Evolutionary conservation across 441 rosid genomes (phyloP), one percentile per base, ranked within the genome.

Genomic region (Raphanus hybrid): DNA sequence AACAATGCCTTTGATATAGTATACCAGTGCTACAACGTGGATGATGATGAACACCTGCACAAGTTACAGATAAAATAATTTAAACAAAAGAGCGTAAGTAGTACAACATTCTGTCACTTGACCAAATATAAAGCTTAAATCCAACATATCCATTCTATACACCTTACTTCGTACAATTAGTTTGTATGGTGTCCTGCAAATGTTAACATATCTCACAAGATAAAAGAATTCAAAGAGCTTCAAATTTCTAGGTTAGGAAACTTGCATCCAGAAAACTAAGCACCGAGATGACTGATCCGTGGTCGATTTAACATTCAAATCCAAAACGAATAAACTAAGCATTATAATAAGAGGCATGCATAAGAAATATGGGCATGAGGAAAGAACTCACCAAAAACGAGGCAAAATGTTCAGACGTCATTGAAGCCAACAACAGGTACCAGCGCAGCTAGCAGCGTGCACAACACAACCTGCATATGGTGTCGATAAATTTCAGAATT

Each of bases 331-430:
- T 41, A 67, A 14, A 50, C 11, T 55, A 18, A 54, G 39, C 14
- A 64, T 57, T 43, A 54, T 48, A 48, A 3, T 1, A 35, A 64
- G 39, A 43, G 75, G 52, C 59, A 59, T 35, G 41, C 18, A 1
- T 66, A 35, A 76, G 1, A 16, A 16, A 16, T 16, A 16, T 0
- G 18, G 18, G 18, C 18, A 0, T 0, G 18, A 16, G 1, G 62
- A 66, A 68, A 76, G 67, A 64, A 70, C 93, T 85, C 80, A 91
- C 99, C 98, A 96, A 82, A 90, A 96, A 96, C 45, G 99, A 96
- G 77, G 98, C 98, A 88, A 96, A 96, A 90, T 96, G 99, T 79
- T 96, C 99, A 52, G 99, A 96, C n/a, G 98, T 96, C 98, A 88
- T 96, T 94, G 80, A 96, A 96, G 63, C 99, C 99, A 85, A 96